Conservation (phyloP, 2,329 filamentous ascomycete genomes). For the Pseudocercospora ulei region DNA sequence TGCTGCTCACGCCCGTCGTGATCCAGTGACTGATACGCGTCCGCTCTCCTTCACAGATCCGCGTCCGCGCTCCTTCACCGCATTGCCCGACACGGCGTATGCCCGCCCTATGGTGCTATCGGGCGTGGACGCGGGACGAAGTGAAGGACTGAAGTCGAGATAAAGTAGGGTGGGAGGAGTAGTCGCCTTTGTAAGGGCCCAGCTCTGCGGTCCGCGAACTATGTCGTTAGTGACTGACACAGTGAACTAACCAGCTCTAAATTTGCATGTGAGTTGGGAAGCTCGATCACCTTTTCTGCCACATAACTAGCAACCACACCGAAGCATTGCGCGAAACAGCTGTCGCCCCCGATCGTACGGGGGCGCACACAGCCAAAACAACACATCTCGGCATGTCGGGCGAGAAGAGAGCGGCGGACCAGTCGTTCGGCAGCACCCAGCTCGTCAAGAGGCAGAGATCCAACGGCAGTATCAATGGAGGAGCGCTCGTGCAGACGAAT, state of each 20-base stretch:
- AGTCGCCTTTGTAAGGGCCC: neutral
- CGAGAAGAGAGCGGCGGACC: constrained; percentile 84
- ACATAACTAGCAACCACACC: neutral
- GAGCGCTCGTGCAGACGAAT: constrained; percentile 50
- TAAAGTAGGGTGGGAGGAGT: constrained; percentile 4
- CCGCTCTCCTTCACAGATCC: constrained; percentile 18
- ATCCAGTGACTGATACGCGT: constrained; percentile 18
- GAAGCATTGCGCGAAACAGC: too few relatives aligned
- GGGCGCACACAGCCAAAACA: neutral
- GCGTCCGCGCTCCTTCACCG: constrained; percentile 20
- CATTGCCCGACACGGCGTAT: constrained; percentile 19
- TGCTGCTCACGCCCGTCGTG: constrained; percentile 17
- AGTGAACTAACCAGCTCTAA: neutral
- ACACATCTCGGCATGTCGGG: constrained; percentile 55
- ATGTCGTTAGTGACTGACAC: too few relatives aligned
- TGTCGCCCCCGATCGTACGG: too few relatives aligned
- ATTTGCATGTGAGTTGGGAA: constrained; percentile 5
- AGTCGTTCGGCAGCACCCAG: constrained; percentile 68
- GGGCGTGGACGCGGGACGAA: neutral
- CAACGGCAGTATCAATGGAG: constrained; percentile 47
- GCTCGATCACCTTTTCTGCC: neutral
- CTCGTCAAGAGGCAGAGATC: constrained; percentile 83
- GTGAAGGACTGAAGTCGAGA: constrained; percentile 8
- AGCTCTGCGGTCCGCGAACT: constrained; percentile 3
- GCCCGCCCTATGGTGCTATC: neutral